phyloP scores from a whole-genome alignment of 768 basidiomycete genomes.

The Trametes cingulata region DNA sequence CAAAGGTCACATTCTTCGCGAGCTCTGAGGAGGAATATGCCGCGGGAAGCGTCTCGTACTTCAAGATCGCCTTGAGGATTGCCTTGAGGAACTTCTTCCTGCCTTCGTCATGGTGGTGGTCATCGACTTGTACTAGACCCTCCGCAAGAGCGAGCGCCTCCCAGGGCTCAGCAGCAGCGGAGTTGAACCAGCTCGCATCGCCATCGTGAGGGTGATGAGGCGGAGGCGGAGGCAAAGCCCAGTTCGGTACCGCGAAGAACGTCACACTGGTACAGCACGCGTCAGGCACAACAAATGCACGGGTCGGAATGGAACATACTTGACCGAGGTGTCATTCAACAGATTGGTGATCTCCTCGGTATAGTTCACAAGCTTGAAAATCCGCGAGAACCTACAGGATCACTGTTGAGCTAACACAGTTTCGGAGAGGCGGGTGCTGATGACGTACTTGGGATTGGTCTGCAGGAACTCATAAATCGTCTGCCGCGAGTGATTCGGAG shows the following conservation, averaged over 20 bases:
- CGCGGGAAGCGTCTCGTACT: constrained; percentile 56
- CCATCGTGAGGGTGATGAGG: constrained; percentile 14
- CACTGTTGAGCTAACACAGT: background rate
- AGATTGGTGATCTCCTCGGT: constrained; percentile 40
- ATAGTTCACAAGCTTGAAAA: constrained; percentile 43
- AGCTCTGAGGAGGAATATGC: constrained; percentile 41
- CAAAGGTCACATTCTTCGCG: constrained; percentile 54
- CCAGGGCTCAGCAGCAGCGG: constrained; percentile 11
- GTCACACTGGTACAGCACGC: constrained; percentile 41
- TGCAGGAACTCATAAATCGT: constrained; percentile 34
- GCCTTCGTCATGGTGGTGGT: constrained; percentile 42
- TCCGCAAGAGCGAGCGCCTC: constrained; percentile 33
- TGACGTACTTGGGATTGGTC: constrained; percentile 25
- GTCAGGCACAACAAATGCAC: background rate
- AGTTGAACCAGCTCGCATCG: constrained; percentile 7
- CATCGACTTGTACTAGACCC: constrained; percentile 32
- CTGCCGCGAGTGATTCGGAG: constrained; percentile 6
- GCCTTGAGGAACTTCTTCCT: constrained; percentile 49
- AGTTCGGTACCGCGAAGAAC: constrained; percentile 54
- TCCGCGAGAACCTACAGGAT: constrained; percentile 38
- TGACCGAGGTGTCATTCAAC: constrained; percentile 41
- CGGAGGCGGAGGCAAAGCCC: constrained; percentile 37
- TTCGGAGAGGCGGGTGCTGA: too few relatives aligned
- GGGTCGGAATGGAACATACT: constrained; percentile 29
- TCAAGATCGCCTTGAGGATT: constrained; percentile 53